Conservation (phyloP, 2,329 filamentous ascomycete species). For the Pyrenophora teres region DNA sequence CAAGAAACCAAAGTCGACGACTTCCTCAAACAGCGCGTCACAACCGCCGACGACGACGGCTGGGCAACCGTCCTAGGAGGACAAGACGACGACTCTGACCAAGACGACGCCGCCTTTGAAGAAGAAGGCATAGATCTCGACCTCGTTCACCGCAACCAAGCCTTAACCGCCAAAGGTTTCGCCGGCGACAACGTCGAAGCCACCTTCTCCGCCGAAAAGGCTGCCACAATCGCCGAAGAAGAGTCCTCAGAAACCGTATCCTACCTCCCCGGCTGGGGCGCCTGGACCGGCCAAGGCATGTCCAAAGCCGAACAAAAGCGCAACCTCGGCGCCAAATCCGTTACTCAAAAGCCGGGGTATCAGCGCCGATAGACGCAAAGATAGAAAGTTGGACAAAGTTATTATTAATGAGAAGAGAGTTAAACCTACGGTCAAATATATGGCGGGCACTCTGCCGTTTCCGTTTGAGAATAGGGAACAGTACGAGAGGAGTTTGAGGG, state of each 20-base stretch:
- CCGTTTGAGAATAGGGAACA: constrained; percentile 86
- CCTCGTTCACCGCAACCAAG: constrained; percentile 57
- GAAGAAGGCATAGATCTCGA: constrained; percentile 49
- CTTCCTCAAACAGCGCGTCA: constrained; percentile 40
- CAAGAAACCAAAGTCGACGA: constrained; percentile 28
- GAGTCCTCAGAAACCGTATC: constrained; percentile 82
- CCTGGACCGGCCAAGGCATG: constrained; percentile 84
- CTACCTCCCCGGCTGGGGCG: constrained; percentile 92
- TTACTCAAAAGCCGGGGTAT: constrained; percentile 70
- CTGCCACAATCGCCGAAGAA: constrained; percentile 70
- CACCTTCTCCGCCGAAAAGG: constrained; percentile 83
- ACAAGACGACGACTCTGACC: constrained; percentile 37
- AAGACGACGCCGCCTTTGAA: constrained; percentile 37
- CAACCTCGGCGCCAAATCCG: constrained; percentile 58
- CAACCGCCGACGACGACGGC: constrained; percentile 48
- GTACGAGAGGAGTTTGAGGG: constrained; percentile 84
- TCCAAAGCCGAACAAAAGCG: constrained; percentile 68
- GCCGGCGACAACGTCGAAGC: constrained; percentile 81
- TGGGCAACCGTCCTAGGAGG: constrained; percentile 52
- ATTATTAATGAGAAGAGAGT: constrained; percentile 91
- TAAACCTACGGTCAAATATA: constrained; percentile 89
- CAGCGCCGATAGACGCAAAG: constrained; percentile 76
- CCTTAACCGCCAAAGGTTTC: constrained; percentile 81
- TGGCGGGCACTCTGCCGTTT: constrained; percentile 82
- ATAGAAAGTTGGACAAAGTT: constrained; percentile 79